phyloP scores from a whole-genome alignment of 768 basidiomycete species.

The Crassisporium funariophilum region DNA sequence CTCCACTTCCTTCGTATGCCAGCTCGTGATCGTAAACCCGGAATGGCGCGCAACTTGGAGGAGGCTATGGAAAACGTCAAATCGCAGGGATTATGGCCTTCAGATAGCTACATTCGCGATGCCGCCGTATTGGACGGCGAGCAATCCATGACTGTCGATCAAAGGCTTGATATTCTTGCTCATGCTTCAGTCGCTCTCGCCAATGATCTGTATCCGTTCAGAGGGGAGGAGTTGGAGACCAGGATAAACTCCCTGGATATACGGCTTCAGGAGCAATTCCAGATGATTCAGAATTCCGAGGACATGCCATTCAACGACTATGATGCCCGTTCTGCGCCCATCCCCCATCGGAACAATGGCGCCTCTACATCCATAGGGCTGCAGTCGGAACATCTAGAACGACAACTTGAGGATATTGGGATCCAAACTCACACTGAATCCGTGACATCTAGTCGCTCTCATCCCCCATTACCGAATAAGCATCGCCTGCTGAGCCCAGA shows the following conservation, averaged over 20 bases:
- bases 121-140: background rate
- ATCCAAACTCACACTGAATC: slow-evolving; percentile 7
- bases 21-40: background rate
- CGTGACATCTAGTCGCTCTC: background rate
- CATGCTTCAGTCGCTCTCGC: slow-evolving; percentile 18
- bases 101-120: background rate
- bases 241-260: slow-evolving; percentile 13
- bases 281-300: slow-evolving; percentile 11
- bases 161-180: slow-evolving; percentile 17
- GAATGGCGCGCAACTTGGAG: background rate
- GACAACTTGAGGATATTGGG: background rate
- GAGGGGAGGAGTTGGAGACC: slow-evolving; percentile 12
- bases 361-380: slow-evolving; percentile 1
- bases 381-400: background rate
- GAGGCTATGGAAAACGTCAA: background rate
- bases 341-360: too few relatives aligned
- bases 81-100: background rate
- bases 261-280: slow-evolving; percentile 14
- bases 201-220: slow-evolving; percentile 14
- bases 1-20: slow-evolving; percentile 13
- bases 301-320: too few relatives aligned
- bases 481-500: slow-evolving; percentile 10
- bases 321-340: background rate
- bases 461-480: background rate
- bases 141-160: slow-evolving; percentile 12